phyloP scores from a whole-genome alignment of 2,329 filamentous ascomycete genomes.

The Fusarium circinatum region DNA sequence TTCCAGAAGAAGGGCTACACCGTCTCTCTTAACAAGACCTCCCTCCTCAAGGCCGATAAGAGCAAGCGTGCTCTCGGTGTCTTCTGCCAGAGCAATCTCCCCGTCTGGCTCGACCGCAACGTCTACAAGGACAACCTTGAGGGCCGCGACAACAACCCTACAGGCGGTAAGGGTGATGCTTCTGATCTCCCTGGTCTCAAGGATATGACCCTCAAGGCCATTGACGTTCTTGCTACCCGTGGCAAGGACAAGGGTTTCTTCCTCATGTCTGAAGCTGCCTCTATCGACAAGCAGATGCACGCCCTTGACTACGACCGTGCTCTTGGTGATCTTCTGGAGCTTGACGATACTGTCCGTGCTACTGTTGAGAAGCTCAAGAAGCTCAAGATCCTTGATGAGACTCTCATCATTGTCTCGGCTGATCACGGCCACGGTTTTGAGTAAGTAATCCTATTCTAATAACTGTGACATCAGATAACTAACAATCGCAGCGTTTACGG shows the following conservation, averaged over 20 bases:
- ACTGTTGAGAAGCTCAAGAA: constrained; percentile 76
- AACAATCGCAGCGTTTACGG: constrained; percentile 69
- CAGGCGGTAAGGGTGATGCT: constrained; percentile 71
- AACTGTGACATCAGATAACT: background rate
- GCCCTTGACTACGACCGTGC: constrained; percentile 85
- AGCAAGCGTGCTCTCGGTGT: constrained; percentile 77
- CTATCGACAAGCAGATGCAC: constrained; percentile 93
- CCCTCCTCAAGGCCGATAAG: constrained; percentile 67
- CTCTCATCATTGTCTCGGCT: constrained; percentile 82
- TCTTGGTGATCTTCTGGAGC: constrained; percentile 83
- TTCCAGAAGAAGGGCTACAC: constrained; percentile 79
- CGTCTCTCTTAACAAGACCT: constrained; percentile 78
- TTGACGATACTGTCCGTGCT: constrained; percentile 84
- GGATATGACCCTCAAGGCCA: constrained; percentile 89
- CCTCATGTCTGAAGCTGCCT: constrained; percentile 87
- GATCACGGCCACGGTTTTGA: constrained; percentile 92
- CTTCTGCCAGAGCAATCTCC: constrained; percentile 79
- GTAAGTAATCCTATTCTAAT: background rate
- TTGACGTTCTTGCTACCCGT: constrained; percentile 77
- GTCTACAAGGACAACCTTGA: constrained; percentile 78
- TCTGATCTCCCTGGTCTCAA: constrained; percentile 84
- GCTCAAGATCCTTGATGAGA: constrained; percentile 76
- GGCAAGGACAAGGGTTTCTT: constrained; percentile 81
- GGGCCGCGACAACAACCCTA: constrained; percentile 73
- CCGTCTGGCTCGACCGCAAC: constrained; percentile 88